Percentiles rank a stretch among this genome's conserved stretches.
phyloP scores from a whole-genome alignment of 108 stramenopile species.

The Skeletonema marinoi region DNA sequence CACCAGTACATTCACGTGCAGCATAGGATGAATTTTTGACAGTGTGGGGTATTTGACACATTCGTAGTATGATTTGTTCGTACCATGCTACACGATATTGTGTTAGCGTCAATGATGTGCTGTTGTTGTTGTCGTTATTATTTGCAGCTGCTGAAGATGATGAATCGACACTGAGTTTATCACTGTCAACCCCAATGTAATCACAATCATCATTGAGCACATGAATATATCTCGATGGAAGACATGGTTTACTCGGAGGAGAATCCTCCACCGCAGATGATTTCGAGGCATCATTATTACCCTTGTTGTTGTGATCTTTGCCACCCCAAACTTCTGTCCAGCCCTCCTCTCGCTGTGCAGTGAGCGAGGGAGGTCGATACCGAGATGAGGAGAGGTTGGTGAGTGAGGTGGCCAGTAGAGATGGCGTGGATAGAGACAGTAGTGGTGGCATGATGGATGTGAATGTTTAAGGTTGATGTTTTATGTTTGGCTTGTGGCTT shows the following conservation, averaged over 20 bases:
- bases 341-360: constrained; percentile 48
- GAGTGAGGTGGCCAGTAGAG: constrained; percentile 18
- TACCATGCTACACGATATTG: constrained; percentile 75
- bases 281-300: neutral
- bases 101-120: constrained; percentile 39
- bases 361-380: constrained; percentile 26
- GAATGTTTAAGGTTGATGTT: too few relatives aligned
- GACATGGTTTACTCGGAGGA: neutral
- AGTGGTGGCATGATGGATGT: neutral
- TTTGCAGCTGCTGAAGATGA: neutral
- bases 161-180: neutral
- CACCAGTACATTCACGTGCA: constrained; percentile 60
- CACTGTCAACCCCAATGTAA: neutral
- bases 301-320: neutral
- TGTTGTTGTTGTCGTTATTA: neutral
- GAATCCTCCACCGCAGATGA: neutral
- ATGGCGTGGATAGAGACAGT: neutral
- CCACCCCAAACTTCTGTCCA: constrained; percentile 82
- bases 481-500: too few relatives aligned
- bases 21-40: constrained; percentile 63
- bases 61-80: constrained; percentile 69
- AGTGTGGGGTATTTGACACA: constrained; percentile 57
- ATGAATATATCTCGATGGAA: constrained; percentile 14
- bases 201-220: constrained; percentile 34
- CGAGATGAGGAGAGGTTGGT: constrained; percentile 41